Evolutionary conservation across 805 yeast species (phyloP).

Genomic region (Metschnikowia vanudenii): DNA sequence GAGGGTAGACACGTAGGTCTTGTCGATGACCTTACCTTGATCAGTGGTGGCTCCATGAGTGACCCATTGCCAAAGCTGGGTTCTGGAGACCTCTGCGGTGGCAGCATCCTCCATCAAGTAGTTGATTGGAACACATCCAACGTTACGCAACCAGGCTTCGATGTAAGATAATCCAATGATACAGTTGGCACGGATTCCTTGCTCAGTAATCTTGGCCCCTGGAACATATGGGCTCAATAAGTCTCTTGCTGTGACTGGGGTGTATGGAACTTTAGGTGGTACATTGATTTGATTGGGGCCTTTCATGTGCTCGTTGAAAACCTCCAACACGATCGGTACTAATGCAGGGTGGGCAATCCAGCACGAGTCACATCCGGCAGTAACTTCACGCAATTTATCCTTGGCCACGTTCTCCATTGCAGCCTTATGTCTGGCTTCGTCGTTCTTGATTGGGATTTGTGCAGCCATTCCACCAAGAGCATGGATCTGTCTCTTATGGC

Average conservation of each 20-base stretch:
- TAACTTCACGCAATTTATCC: constrained; percentile 75
- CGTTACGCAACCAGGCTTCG: constrained; percentile 83
- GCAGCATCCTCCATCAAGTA: constrained; percentile 89
- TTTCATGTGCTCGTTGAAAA: constrained; percentile 74
- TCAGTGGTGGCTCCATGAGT: constrained; percentile 65
- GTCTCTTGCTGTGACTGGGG: constrained; percentile 57
- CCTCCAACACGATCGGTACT: constrained; percentile 68
- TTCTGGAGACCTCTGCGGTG: constrained; percentile 82
- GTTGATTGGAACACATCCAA: constrained; percentile 85
- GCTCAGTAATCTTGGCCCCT: constrained; percentile 62
- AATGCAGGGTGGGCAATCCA: constrained; percentile 90
- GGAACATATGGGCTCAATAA: constrained; percentile 63
- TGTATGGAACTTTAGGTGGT: constrained; percentile 46
- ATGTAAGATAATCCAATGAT: constrained; percentile 76
- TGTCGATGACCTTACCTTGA: constrained; percentile 55
- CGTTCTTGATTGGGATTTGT: constrained; percentile 76
- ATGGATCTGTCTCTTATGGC: constrained; percentile 78
- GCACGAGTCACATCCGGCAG: constrained; percentile 82
- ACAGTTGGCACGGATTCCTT: constrained; percentile 69
- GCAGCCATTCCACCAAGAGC: constrained; percentile 95
- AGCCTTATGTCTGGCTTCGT: constrained; percentile 55
- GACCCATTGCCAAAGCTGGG: constrained; percentile 83
- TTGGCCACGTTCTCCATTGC: constrained; percentile 72
- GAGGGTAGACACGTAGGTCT: constrained; percentile 54
- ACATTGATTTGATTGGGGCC: constrained; percentile 75